Percentiles rank a stretch among this genome's conserved stretches.
phyloP scores from a whole-genome alignment of 192 early-diverging fungal species.

The Chytriomyces confervae region DNA sequence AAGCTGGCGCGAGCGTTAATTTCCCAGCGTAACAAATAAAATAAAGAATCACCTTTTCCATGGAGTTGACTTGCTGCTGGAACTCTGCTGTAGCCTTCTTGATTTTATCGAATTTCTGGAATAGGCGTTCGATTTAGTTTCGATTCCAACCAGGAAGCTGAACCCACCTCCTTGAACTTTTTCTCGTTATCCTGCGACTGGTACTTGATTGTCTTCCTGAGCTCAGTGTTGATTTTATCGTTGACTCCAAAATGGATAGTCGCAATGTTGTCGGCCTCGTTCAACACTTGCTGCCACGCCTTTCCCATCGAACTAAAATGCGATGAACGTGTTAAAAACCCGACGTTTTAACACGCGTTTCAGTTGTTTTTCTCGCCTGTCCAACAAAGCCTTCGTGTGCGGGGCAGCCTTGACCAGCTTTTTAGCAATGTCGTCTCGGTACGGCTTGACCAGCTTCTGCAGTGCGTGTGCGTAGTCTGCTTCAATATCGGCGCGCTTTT shows the following conservation, averaged over 20 bases:
- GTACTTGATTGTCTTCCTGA: constrained; percentile 47
- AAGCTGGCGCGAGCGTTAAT: not conserved
- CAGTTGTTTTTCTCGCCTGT: constrained; percentile 26
- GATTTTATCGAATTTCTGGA: constrained; percentile 50
- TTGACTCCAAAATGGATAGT: constrained; percentile 30
- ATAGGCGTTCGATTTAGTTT: not conserved
- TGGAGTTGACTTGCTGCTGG: constrained; percentile 30
- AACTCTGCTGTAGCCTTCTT: constrained; percentile 41
- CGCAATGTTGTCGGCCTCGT: constrained; percentile 41
- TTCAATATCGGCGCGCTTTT: constrained; percentile 49
- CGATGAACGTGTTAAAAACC: constrained; percentile 22
- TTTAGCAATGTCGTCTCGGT: constrained; percentile 41
- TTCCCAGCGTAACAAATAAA: not conserved
- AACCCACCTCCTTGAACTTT: constrained; percentile 41
- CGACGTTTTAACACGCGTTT: not conserved
- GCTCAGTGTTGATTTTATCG: constrained; percentile 46
- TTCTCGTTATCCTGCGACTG: constrained; percentile 48
- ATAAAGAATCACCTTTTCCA: constrained; percentile 42
- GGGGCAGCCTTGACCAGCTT: not conserved
- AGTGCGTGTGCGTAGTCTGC: constrained; percentile 42
- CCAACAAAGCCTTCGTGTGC: constrained; percentile 40
- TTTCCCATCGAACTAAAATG: constrained; percentile 29
- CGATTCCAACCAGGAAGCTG: not conserved
- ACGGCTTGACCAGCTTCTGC: constrained; percentile 44
- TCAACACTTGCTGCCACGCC: constrained; percentile 47